Base-by-base conservation (phyloP, 306 rosid species). In the Myrica gale region DNA sequence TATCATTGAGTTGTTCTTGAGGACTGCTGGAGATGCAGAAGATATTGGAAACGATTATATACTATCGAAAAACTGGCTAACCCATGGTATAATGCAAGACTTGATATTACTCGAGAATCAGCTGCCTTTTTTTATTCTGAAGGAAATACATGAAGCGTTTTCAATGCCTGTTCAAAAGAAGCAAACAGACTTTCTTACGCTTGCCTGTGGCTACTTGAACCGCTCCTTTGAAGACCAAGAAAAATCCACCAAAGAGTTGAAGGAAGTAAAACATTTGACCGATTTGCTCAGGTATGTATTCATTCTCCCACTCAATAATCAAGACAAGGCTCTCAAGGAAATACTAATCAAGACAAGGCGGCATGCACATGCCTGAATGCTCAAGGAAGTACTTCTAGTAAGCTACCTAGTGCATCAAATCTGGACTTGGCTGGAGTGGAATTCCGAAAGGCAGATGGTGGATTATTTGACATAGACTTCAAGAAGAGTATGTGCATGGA, bases 41-140 rank as follows among this genome's bases (percentile, higher is more conserved):
- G 39, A 13, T 46, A 2, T 7, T 3, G 3, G 0, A 61, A 9
- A 58, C 0, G 46, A 62, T 62, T 20, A 62, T 7, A 62, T 37
- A 62, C 6, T 62, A 37, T 13, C 46, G 3, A 62, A 15, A 3
- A 4, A 20, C 5, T 15, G 69, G 46, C 9, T 62, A 0, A 57
- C 26, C 48, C 52, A 68, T 20, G 46, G 55, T 12, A 3, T 80
- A 3, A 51, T 20, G 79, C 74, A 51, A 8, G 87, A 80, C 12
- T 51, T 84, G 65, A 68, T 80, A 11, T 45, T 80, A 46, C 78
- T 77, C 0, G 87, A 84, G 39, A 84, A 84, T 73, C 87, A 79
- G 56, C 60, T 83, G 39, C 84, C 87, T 0, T 79, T 56, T 68
- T 67, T 19, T 54, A 47, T 80, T 5, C 71, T 84, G n/a, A 4